phyloP scores from a whole-genome alignment of 2,329 filamentous ascomycete genomes.

The Keithomyces neogunnii region DNA sequence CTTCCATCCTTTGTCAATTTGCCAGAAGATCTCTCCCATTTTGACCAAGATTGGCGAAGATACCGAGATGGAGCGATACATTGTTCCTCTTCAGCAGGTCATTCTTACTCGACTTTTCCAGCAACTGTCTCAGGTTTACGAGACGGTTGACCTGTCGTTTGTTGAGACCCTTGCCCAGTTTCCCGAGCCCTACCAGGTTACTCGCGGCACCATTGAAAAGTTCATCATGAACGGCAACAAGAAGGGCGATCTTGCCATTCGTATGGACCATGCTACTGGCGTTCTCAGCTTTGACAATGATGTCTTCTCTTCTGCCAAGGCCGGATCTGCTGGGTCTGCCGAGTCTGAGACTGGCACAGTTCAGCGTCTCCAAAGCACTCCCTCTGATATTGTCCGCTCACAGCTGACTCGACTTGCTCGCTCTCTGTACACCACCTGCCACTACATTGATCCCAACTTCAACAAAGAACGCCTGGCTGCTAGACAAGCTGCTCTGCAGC shows the following conservation, averaged over 20 bases:
- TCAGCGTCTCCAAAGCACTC: constrained; percentile 93
- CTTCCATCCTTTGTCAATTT: constrained; percentile 97
- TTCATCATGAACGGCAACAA: constrained; percentile 99
- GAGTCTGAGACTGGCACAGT: constrained; percentile 78
- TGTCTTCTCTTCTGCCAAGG: constrained; percentile 95
- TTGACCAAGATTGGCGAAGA: constrained; percentile 88
- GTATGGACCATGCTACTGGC: constrained; percentile 90
- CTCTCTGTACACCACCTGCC: constrained; percentile 84
- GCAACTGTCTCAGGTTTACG: constrained; percentile 97
- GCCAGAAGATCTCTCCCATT: constrained; percentile 97
- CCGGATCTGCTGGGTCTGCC: constrained; percentile 78
- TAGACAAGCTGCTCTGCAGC: constrained; percentile 69
- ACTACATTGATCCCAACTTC: constrained; percentile 88
- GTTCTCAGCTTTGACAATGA: constrained; percentile 96
- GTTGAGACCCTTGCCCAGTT: constrained; percentile 92
- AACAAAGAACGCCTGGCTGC: constrained; percentile 73
- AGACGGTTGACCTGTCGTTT: constrained; percentile 90
- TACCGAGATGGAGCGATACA: constrained; percentile 94
- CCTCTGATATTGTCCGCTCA: constrained; percentile 92
- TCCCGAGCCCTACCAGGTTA: constrained; percentile 92
- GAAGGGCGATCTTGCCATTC: constrained; percentile 95
- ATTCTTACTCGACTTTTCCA: constrained; percentile 98
- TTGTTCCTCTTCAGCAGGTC: constrained; percentile 91
- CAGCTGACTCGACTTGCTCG: constrained; percentile 89
- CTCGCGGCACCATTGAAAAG: constrained; percentile 87